Conservation (phyloP, 202 grass and related monocot species). For the Carex arenaria region DNA sequence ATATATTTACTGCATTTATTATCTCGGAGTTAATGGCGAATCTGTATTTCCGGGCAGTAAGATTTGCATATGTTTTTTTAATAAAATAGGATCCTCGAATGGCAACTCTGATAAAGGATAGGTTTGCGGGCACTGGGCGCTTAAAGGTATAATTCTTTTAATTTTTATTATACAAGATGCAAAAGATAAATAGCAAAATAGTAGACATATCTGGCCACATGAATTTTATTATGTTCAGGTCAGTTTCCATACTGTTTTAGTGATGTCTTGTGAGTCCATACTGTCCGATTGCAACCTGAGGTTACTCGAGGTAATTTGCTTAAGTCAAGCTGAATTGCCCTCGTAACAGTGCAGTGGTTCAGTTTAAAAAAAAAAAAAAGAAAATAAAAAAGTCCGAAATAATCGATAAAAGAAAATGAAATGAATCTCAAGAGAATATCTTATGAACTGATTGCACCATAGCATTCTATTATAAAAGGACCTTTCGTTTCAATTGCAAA, state of each 20-base stretch:
- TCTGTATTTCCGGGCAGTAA: neutral
- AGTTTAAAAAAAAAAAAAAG: neutral
- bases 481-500: neutral
- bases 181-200: neutral
- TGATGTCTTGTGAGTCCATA: neutral
- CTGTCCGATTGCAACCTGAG: neutral
- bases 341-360: neutral
- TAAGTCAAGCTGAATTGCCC: neutral
- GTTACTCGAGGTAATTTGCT: neutral
- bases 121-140: constrained; percentile 56
- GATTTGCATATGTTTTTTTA: neutral
- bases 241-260: neutral
- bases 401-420: neutral
- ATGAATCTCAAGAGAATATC: neutral
- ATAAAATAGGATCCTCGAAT: constrained; percentile 67
- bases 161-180: neutral
- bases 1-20: neutral
- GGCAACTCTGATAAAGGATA: constrained; percentile 77
- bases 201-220: neutral
- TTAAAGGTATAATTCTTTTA: constrained; percentile 49
- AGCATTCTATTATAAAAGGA: neutral
- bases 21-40: neutral
- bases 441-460: neutral
- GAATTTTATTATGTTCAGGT: neutral
- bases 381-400: neutral